Evolutionary conservation across 1,139 yeast species (phyloP).

Genomic region (Diutina catenulata): DNA sequence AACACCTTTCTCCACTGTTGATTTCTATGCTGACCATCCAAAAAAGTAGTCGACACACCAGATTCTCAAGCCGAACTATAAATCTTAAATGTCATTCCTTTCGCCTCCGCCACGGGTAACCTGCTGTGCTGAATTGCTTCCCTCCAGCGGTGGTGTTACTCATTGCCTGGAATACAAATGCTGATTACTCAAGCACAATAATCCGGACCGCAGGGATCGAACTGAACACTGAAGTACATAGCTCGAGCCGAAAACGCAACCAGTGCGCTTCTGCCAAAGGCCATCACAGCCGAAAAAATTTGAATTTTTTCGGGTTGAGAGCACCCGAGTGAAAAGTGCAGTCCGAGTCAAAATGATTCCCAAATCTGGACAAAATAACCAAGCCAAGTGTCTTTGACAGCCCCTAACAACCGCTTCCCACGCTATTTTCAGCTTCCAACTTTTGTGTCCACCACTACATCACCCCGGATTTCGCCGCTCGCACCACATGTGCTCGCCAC

Average conservation of each 20-base stretch:
- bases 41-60: slow-evolving; percentile 3
- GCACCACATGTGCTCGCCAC: too few species aligned
- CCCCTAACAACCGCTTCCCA: too few species aligned
- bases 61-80: neutral
- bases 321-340: too few species aligned
- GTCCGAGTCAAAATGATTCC: too few species aligned
- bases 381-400: too few species aligned
- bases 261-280: slow-evolving; percentile 5
- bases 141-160: slow-evolving; percentile 5
- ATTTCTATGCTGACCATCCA: neutral
- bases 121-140: slow-evolving; percentile 5
- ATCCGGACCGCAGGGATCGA: slow-evolving; percentile 5
- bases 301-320: neutral
- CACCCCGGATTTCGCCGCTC: too few species aligned
- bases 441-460: too few species aligned
- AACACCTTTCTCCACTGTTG: too few species aligned
- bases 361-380: too few species aligned
- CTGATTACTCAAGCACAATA: slow-evolving; percentile 4
- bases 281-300: slow-evolving; percentile 5
- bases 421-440: too few species aligned
- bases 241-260: neutral
- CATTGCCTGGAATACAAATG: slow-evolving; percentile 1
- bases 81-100: slow-evolving; percentile 3
- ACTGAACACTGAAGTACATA: slow-evolving; percentile 5
- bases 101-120: slow-evolving; percentile 6